These are phyloP conservation scores for Furculomyces boomerangus DNA, from an alignment of 371 early-diverging fungal species.

Conservation along the genomic window DNA sequence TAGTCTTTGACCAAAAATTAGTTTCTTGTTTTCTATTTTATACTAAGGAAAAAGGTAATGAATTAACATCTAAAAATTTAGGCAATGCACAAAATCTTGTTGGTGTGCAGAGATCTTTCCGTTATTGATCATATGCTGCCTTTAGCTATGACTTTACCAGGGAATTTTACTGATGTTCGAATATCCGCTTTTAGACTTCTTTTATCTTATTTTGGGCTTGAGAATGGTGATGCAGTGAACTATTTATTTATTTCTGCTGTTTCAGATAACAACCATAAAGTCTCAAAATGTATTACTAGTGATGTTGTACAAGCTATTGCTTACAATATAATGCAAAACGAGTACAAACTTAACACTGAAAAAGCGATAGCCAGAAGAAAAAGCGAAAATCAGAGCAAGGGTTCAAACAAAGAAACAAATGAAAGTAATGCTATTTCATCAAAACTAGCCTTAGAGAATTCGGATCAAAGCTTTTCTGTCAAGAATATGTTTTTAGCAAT, in stretches of 20 bases:
- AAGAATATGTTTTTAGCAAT: not conserved
- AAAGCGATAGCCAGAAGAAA: not conserved
- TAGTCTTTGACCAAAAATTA: too few species aligned
- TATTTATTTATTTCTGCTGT: constrained; percentile 1
- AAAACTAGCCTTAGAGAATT: not conserved
- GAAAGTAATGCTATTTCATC: not conserved
- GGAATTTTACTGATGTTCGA: constrained; percentile 1
- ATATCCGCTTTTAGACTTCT: not conserved
- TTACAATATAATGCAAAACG: not conserved
- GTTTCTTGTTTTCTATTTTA: too few species aligned
- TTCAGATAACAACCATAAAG: not conserved
- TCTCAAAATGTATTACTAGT: not conserved
- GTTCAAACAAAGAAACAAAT: too few species aligned
- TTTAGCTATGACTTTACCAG: not conserved
- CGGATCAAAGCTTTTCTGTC: not conserved
- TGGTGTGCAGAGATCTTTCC: not conserved
- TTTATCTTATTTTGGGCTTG: not conserved
- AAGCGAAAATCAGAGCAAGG: not conserved
- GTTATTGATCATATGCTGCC: not conserved
- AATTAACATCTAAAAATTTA: too few species aligned
- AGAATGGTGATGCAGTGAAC: not conserved
- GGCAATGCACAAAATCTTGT: not conserved
- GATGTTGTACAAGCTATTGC: not conserved
- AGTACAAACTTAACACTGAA: not conserved
- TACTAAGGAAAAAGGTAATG: too few species aligned